Percentiles rank a stretch among this genome's conserved stretches.
Conservation (phyloP, 495 filamentous ascomycete species). For the Annulohypoxylon bovei region DNA sequence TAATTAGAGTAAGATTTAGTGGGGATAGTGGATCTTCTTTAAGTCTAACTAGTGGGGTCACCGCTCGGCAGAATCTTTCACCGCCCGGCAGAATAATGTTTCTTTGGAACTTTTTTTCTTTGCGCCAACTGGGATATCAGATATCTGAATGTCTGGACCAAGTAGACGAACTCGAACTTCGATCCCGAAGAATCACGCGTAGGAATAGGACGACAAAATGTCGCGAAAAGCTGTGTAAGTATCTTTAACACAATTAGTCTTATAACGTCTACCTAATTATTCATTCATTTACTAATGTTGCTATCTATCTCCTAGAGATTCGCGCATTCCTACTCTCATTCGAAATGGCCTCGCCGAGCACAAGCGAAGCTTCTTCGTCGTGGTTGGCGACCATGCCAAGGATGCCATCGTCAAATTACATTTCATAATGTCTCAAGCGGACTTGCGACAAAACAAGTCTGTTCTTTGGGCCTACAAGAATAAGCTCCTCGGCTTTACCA, state of each 20-base stretch:
- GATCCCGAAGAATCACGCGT: background rate
- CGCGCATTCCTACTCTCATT: conserved; percentile 94
- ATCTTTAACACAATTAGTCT: background rate
- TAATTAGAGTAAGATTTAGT: background rate
- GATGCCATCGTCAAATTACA: conserved; percentile 97
- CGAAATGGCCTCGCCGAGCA: conserved; percentile 96
- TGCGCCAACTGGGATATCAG: conserved; percentile 14
- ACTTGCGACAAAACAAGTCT: conserved; percentile 95
- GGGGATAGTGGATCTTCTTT: background rate
- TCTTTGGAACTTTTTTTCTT: conserved; percentile 34
- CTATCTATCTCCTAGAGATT: conserved; percentile 68
- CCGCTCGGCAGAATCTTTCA: conserved; percentile 35
- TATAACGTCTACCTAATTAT: background rate
- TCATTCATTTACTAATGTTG: conserved; percentile 21
- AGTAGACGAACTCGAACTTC: conserved; percentile 7
- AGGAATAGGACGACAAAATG: conserved; percentile 50
- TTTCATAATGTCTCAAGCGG: conserved; percentile 88
- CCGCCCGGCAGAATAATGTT: conserved; percentile 38
- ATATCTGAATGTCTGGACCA: background rate
- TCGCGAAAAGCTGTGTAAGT: conserved; percentile 69
- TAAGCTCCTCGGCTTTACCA: conserved; percentile 90
- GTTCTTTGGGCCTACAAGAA: conserved; percentile 99
- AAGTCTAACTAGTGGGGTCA: conserved; percentile 19
- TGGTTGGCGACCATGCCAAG: conserved; percentile 95
- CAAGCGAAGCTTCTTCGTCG: conserved; percentile 96